Base-by-base conservation (phyloP, 768 basidiomycete species). In the Podaxis carcinomalis region DNA sequence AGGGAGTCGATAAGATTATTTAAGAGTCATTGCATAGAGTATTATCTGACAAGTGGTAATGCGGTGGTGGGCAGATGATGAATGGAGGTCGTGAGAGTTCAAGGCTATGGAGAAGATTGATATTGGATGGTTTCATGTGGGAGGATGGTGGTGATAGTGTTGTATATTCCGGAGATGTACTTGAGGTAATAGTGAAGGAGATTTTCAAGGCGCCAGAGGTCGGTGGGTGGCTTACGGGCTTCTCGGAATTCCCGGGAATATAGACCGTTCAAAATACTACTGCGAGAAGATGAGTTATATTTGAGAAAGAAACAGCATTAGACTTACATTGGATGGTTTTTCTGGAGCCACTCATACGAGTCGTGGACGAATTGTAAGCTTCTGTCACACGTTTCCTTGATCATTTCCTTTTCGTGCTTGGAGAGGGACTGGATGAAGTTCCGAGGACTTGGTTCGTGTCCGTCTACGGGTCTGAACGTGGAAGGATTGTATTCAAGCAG, bases 401-500 rank as follows among this genome's bases (percentile, higher is more conserved):
- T 51, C 13, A 56, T 40, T 16, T 57, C 35, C 16, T 51, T 61
- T 64, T 76, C 74, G 21, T 65, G 47, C 7, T 61, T 28, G 2
- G 70, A 66, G 35, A 76, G 69, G 35, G 63, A 64, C 19, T 59
- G 59, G 63, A 73, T 69, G 51, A 75, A 73, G 19, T 69, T 65
- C 13, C 65, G 68, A 23, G 69, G 67, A 7, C 70, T 68, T 44
- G 61, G 57, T 39, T 52, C 50, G 32, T 47, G 27, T n/a, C 10
- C 53, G 10, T 51, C n/a, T 6, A 35, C 14, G 47, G 23, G 42
- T 51, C 49, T 47, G 36, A 42, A 56, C 2, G 14, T 74, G 63
- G 49, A 69, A 67, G 9, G 75, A 56, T 77, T 74, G 65, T 80
- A 81, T 65, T 78, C 73, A 47, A 79, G 73, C 63, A 78, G 77